Base-by-base conservation (phyloP, 2,329 filamentous ascomycete species). In the Aspergillus sp. region DNA sequence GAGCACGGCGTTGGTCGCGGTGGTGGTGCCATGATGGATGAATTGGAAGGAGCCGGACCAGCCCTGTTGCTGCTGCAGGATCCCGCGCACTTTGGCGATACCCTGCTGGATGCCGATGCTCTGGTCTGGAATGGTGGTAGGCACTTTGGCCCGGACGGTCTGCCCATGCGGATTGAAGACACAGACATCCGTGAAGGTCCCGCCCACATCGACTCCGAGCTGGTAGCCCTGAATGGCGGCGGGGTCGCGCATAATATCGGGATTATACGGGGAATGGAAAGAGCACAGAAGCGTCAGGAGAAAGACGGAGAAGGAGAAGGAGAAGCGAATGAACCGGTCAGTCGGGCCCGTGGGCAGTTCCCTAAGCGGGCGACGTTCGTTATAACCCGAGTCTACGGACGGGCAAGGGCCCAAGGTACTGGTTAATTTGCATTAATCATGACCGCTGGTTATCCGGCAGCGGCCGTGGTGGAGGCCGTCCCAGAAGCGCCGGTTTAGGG, bases 11-110 rank as follows among this genome's bases (percentile, higher is more conserved):
- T 75, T 76, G 1, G 73, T 76, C 2, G 68, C 73, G 7, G 70
- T 71, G 2, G 73, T 75, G 1, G 72, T 75, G 6, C 73, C 73
- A 54, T 76, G 73, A 43, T 76, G 73, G 42, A 76, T 72, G 52
- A 70, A 73, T 26, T 70, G 64, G 50, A 75, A 74, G 40, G 64
- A 65, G n/a, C 70, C 72, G 1, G 26, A 39, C 69, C 69, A 74
- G 49, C 53, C 50, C 49, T 67, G 68, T 19, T 62, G 59, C 2
- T 65, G 58, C 43, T 69, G 60, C 3, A 75, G 54, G 6, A 66
- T 57, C 28, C 61, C 56, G 26, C 69, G 66, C 2, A 66, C 70
- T 50, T 74, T 71, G 1, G 54, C 45, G 42, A 75, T 73, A 12
- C 71, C 73, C 32, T 74, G 58, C 35, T 70, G 66, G 45, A 75